Percentiles rank a stretch among this genome's conserved stretches.
phyloP scores from a whole-genome alignment of 164 flowering plant species.

The Litsea cubeba region DNA sequence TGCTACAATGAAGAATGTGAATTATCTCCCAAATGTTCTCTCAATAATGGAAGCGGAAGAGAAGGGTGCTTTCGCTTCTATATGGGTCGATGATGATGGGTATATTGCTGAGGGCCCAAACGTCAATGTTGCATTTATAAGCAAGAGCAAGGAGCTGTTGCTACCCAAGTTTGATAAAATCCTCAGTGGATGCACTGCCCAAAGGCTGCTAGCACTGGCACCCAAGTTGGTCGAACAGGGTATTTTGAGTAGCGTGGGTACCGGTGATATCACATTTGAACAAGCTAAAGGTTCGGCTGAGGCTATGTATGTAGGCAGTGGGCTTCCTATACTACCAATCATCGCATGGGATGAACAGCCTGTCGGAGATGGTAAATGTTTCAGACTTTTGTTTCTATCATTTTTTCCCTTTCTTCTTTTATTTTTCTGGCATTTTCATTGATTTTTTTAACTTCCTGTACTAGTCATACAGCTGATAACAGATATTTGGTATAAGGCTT shows the following conservation, averaged over 20 bases:
- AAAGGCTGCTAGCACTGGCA: conserved; percentile 68
- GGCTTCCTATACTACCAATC: conserved; percentile 74
- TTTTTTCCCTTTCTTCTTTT: neutral
- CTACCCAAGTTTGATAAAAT: conserved; percentile 76
- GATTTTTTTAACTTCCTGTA: no score
- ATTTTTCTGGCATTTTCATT: neutral
- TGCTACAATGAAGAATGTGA: conserved; percentile 84
- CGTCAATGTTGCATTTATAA: conserved; percentile 78
- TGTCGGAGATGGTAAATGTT: conserved; percentile 67
- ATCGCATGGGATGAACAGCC: conserved; percentile 71
- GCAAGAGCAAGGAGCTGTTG: conserved; percentile 59
- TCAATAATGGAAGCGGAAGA: conserved; percentile 82
- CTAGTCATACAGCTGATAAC: no score
- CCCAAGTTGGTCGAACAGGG: conserved; percentile 68
- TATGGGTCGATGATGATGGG: conserved; percentile 86
- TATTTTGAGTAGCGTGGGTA: conserved; percentile 42
- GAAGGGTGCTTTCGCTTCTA: conserved; percentile 65
- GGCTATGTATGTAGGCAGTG: conserved; percentile 86
- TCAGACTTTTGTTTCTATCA: neutral
- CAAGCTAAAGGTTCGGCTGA: conserved; percentile 69
- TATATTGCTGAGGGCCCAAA: conserved; percentile 88
- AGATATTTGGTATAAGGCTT: no score
- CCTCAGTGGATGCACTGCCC: conserved; percentile 77
- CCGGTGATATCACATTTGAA: conserved; percentile 45
- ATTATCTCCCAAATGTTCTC: conserved; percentile 85